A percentile compares a stretch with the other conserved stretches of the same genome.
Evolutionary conservation across 2,329 filamentous ascomycete species (phyloP).

Genomic region (Ophiostoma sp.): DNA sequence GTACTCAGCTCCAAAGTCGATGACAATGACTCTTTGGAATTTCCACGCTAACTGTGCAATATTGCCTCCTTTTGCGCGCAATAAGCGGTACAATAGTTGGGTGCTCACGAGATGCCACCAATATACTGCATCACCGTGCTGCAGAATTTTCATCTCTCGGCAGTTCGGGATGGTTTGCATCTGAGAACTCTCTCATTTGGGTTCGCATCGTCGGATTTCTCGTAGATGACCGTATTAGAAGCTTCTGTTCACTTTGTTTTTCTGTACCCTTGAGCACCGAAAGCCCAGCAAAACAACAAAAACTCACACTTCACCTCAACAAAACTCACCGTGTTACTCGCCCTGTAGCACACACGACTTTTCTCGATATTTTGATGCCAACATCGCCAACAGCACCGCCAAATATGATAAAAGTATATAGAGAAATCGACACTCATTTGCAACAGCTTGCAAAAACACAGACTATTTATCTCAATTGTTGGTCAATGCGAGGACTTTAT

Average conservation of each 20-base stretch:
- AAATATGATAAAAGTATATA: not conserved
- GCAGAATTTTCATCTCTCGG: not conserved
- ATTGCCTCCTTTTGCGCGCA: not conserved
- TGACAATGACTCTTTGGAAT: not conserved
- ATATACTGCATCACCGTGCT: too few species aligned
- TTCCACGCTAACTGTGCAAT: not conserved
- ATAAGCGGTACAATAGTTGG: not conserved
- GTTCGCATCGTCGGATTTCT: not conserved
- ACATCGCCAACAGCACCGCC: not conserved
- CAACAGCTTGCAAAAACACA: not conserved
- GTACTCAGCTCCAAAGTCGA: not conserved
- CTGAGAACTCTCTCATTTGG: not conserved
- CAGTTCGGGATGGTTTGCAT: not conserved
- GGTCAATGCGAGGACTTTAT: too few species aligned
- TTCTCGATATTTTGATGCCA: not conserved
- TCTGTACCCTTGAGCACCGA: not conserved
- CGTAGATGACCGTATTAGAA: not conserved
- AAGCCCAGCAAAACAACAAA: not conserved
- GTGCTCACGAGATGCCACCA: not conserved
- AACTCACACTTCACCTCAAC: not conserved
- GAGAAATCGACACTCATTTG: not conserved
- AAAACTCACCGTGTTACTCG: not conserved
- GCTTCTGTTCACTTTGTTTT: not conserved
- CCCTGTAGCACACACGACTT: not conserved
- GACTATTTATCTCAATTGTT: too few species aligned